Evolutionary conservation across 2,329 filamentous ascomycete genomes (phyloP).

Genomic region (Dryadomyces quercivorus): DNA sequence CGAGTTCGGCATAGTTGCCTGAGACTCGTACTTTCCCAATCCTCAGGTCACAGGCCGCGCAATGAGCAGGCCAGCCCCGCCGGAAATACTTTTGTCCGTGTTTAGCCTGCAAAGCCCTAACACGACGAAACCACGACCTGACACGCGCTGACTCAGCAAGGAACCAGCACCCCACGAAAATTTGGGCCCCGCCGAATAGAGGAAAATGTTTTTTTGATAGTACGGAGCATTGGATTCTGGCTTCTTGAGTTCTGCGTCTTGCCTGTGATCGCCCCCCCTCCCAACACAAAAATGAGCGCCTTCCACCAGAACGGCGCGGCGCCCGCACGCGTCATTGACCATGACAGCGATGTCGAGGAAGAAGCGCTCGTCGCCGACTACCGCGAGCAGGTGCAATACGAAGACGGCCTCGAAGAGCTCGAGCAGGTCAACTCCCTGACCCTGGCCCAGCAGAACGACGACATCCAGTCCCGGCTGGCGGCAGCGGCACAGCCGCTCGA

Average conservation of each 20-base stretch:
- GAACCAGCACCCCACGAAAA: conserved; percentile 5
- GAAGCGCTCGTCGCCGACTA: conserved; percentile 93
- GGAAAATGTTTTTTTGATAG: conserved; percentile 1
- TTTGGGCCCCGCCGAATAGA: conserved; percentile 1
- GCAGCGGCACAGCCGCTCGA: conserved; percentile 91
- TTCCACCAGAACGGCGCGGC: conserved; percentile 46
- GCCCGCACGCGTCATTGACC: conserved; percentile 49
- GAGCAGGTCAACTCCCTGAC: conserved; percentile 60
- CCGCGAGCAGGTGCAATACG: conserved; percentile 89
- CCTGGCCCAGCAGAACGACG: conserved; percentile 66
- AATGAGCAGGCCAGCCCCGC: too few species aligned
- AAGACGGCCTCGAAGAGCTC: conserved; percentile 72
- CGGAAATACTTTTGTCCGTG: not conserved
- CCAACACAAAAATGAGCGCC: conserved; percentile 36
- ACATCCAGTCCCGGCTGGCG: conserved; percentile 83
- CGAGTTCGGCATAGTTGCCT: not conserved
- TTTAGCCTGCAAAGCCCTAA: conserved; percentile 2
- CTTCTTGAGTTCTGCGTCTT: too few species aligned
- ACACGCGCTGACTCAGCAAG: not conserved
- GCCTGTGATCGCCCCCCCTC: not conserved
- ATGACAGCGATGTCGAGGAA: conserved; percentile 92
- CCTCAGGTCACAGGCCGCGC: too few species aligned
- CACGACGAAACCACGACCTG: too few species aligned
- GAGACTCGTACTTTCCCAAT: too few species aligned
- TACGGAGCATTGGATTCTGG: not conserved